These are phyloP conservation scores for Suhomyces yuchorum DNA, from an alignment of 1,139 yeast species.

Conservation along the genomic window DNA sequence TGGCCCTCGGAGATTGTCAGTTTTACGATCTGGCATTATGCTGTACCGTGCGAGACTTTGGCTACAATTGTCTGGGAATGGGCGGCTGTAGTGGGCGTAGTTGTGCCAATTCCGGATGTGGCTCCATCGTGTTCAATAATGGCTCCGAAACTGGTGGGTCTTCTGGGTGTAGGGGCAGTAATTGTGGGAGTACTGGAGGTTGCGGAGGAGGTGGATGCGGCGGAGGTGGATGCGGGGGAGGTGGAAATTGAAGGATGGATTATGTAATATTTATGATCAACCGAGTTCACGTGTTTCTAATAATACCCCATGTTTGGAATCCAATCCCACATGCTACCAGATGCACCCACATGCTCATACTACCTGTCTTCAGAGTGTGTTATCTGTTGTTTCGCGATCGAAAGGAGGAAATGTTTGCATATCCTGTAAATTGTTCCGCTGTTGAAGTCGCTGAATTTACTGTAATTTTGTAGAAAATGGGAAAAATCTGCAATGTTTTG, in stretches of 20 bases:
- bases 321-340: no score
- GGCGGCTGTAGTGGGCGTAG: slow-evolving; percentile 4
- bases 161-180: slow-evolving; percentile 3
- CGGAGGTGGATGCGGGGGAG: slow-evolving; percentile 6
- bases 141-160: slow-evolving; percentile 1
- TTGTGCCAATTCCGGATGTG: slow-evolving; percentile 5
- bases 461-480: no score
- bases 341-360: neutral
- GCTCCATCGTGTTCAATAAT: neutral
- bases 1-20: slow-evolving; percentile 8
- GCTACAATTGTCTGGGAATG: slow-evolving; percentile 16
- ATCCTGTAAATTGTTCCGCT: no score
- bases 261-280: neutral
- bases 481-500: no score
- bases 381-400: no score
- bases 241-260: slow-evolving; percentile 1
- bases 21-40: slow-evolving; percentile 17
- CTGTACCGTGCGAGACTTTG: slow-evolving; percentile 16
- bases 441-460: no score
- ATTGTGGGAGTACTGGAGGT: slow-evolving; percentile 6
- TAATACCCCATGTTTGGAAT: neutral
- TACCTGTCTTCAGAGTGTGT: no score
- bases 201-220: slow-evolving; percentile 8
- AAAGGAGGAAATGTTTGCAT: no score
- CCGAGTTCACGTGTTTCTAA: neutral